Evolutionary conservation across 495 filamentous ascomycete species (phyloP).

Genomic region (Daldinia grandis): DNA sequence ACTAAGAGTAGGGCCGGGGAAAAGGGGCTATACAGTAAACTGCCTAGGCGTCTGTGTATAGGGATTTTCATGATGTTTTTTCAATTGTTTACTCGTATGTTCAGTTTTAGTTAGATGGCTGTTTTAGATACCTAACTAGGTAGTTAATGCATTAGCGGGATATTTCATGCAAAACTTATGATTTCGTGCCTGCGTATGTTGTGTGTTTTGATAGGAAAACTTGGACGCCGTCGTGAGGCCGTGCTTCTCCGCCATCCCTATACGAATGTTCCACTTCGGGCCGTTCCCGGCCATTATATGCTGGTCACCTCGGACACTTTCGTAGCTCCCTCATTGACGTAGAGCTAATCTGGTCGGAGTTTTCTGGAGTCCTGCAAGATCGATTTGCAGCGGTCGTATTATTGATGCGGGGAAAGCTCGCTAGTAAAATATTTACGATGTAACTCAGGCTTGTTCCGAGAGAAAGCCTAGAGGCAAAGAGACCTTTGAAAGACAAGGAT

Average conservation of each 20-base stretch:
- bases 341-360: not conserved
- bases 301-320: not conserved
- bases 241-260: not conserved
- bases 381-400: not conserved
- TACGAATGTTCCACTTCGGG: not conserved
- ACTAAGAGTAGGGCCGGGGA: not conserved
- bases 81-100: not conserved
- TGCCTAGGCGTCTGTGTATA: not conserved
- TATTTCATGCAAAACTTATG: not conserved
- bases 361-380: constrained; percentile 1
- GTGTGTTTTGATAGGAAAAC: not conserved
- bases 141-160: not conserved
- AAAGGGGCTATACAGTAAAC: not conserved
- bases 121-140: no score
- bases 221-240: not conserved
- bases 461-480: not conserved
- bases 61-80: not conserved
- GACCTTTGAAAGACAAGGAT: not conserved
- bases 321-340: not conserved
- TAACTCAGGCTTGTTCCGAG: not conserved
- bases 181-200: not conserved
- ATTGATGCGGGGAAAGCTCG: not conserved
- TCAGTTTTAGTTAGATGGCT: not conserved
- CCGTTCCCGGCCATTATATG: not conserved
- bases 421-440: not conserved